A percentile compares a stretch with the other conserved stretches of the same genome.
Conservation (phyloP, 495 filamentous ascomycete species). For the Tuber indicum region DNA sequence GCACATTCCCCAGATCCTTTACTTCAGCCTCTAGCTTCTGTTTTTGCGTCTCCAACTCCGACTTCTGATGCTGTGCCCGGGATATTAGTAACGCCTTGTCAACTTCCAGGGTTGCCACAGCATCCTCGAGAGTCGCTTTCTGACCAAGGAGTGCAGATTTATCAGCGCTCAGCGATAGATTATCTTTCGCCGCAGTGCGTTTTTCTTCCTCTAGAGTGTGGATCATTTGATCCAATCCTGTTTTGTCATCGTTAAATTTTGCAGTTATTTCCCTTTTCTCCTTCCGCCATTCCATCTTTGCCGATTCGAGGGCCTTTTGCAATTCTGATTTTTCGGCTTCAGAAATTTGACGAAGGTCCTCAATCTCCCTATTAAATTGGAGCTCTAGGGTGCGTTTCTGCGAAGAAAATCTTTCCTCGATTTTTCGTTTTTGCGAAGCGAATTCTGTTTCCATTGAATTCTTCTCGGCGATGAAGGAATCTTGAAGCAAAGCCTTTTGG, state of each 20-base stretch:
- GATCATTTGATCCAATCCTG: slow-evolving; percentile 30
- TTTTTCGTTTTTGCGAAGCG: slow-evolving; percentile 24
- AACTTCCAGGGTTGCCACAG: slow-evolving; percentile 28
- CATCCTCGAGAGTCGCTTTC: slow-evolving; percentile 31
- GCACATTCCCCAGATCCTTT: slow-evolving; percentile 50
- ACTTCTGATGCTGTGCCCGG: slow-evolving; percentile 47
- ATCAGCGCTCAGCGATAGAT: slow-evolving; percentile 43
- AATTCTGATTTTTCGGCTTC: slow-evolving; percentile 44
- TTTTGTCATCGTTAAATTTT: slow-evolving; percentile 35
- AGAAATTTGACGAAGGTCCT: slow-evolving; percentile 31
- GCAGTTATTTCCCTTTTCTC: slow-evolving; percentile 36
- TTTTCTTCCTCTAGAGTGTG: slow-evolving; percentile 32
- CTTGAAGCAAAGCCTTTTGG: slow-evolving; percentile 31
- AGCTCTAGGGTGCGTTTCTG: slow-evolving; percentile 30
- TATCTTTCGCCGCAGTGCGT: slow-evolving; percentile 41
- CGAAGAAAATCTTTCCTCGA: slow-evolving; percentile 34
- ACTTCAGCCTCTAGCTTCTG: slow-evolving; percentile 49
- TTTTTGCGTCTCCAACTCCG: slow-evolving; percentile 49
- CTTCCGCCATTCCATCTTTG: slow-evolving; percentile 34
- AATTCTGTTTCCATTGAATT: slow-evolving; percentile 29
- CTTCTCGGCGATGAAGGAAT: slow-evolving; percentile 32
- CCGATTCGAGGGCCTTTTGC: slow-evolving; percentile 26
- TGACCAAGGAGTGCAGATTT: slow-evolving; percentile 45
- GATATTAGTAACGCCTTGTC: slow-evolving; percentile 32
- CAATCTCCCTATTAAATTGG: slow-evolving; percentile 45